Percentiles rank a stretch among this genome's conserved stretches.
Evolutionary conservation across 2,329 filamentous ascomycete genomes (phyloP).

Genomic region (Pezicula carpinea): DNA sequence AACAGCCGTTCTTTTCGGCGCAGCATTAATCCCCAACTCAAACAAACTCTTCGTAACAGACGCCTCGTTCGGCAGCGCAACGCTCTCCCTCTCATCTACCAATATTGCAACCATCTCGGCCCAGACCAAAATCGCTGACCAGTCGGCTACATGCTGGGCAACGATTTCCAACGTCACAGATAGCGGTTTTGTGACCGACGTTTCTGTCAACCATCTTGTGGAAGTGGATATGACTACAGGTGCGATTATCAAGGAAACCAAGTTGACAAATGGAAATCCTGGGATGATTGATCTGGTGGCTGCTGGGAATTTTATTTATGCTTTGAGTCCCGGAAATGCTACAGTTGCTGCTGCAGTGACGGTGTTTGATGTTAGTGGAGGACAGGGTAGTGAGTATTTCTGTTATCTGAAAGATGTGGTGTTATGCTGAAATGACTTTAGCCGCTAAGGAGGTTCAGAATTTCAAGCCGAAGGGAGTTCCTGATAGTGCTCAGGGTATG

Average conservation of each 20-base stretch:
- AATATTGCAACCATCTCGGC: constrained; percentile 31
- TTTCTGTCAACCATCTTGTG: constrained; percentile 44
- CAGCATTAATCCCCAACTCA: constrained; percentile 38
- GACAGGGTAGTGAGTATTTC: constrained; percentile 19
- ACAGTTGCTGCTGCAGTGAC: constrained; percentile 27
- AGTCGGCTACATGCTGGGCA: constrained; percentile 41
- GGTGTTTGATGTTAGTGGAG: constrained; percentile 34
- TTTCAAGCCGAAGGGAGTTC: constrained; percentile 25
- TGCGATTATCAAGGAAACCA: constrained; percentile 37
- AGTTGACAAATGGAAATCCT: constrained; percentile 40
- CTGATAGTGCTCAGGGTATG: constrained; percentile 32
- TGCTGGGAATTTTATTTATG: constrained; percentile 52
- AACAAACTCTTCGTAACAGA: constrained; percentile 47
- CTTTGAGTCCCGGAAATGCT: constrained; percentile 32
- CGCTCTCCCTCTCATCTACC: constrained; percentile 38
- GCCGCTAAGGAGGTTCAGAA: constrained; percentile 32
- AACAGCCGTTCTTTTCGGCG: constrained; percentile 55
- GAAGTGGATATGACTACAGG: constrained; percentile 50
- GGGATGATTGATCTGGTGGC: constrained; percentile 52
- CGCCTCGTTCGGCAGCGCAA: constrained; percentile 50
- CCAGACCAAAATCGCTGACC: constrained; percentile 38
- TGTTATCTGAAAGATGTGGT: neutral
- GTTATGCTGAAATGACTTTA: neutral
- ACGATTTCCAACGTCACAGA: constrained; percentile 39
- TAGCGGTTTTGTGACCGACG: constrained; percentile 56